Conservation (phyloP, 75 land plant genomes). For the Adiantum capillusveneris region DNA sequence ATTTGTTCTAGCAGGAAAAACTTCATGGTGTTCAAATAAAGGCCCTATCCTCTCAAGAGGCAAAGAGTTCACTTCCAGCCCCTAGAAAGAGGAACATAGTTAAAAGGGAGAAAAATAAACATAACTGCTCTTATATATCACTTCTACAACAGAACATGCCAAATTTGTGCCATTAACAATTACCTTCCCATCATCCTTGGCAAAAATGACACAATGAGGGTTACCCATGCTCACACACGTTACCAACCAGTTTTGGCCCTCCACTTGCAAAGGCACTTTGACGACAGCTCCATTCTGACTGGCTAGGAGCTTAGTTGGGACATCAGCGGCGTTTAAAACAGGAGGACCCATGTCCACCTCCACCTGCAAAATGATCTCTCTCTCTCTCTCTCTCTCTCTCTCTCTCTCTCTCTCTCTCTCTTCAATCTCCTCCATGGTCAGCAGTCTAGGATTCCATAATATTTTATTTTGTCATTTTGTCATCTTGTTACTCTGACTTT, state of each 20-base stretch:
- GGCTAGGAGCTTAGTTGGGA: constrained; percentile 73
- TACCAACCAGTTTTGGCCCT: constrained; percentile 69
- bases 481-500: too few species aligned
- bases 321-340: constrained; percentile 49
- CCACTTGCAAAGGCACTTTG: constrained; percentile 54
- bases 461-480: too few species aligned
- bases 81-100: constrained; percentile 18
- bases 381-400: too few species aligned
- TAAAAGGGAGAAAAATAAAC: neutral
- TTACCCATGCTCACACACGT: constrained; percentile 99
- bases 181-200: constrained; percentile 57
- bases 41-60: constrained; percentile 84
- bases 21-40: constrained; percentile 77
- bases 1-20: constrained; percentile 91
- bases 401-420: too few species aligned
- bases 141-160: too few species aligned
- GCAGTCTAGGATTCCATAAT: too few species aligned
- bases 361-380: constrained; percentile 64
- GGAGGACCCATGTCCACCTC: constrained; percentile 97
- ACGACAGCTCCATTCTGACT: constrained; percentile 58
- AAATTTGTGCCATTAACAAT: too few species aligned
- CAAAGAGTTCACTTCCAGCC: constrained; percentile 59
- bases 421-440: too few species aligned
- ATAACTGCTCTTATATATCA: too few species aligned
- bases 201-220: constrained; percentile 89